Evolutionary conservation across 768 basidiomycete genomes (phyloP).

Genomic region (Gymnopilus dilepis): DNA sequence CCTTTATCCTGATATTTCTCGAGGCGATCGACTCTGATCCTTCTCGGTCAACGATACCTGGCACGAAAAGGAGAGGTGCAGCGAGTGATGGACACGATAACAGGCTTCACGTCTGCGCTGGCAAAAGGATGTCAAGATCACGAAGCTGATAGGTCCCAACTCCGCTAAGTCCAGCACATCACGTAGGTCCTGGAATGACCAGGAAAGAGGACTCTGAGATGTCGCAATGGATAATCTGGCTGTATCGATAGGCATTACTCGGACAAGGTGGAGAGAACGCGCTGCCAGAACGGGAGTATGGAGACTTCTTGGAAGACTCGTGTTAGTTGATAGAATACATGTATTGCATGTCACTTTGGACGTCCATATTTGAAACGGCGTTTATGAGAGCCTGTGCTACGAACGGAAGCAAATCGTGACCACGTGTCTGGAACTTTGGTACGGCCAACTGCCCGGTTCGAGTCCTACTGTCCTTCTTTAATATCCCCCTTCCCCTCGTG

Average conservation of each 20-base stretch:
- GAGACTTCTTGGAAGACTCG: conserved; percentile 5
- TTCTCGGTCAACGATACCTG: background rate
- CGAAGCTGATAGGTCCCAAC: background rate
- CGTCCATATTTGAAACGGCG: conserved; percentile 8
- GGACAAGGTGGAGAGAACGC: background rate
- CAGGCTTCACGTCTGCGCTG: conserved; percentile 2
- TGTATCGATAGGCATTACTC: conserved; percentile 14
- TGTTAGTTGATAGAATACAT: conserved; percentile 8
- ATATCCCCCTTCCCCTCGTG: conserved; percentile 20
- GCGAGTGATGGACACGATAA: conserved; percentile 9
- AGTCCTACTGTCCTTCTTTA: conserved; percentile 21
- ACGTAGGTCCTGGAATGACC: background rate
- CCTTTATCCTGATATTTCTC: conserved; percentile 31
- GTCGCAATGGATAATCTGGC: conserved; percentile 2
- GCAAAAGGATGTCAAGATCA: conserved; percentile 2
- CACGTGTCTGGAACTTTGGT: conserved; percentile 36
- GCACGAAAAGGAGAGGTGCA: background rate
- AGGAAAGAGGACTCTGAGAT: background rate
- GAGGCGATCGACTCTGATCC: conserved; percentile 10
- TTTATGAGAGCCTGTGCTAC: conserved; percentile 7
- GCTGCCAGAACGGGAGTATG: conserved; percentile 2
- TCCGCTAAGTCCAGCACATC: conserved; percentile 3
- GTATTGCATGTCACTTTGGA: background rate
- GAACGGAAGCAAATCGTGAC: conserved; percentile 38
- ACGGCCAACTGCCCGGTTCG: conserved; percentile 6